Percentiles rank a stretch among this genome's conserved stretches.
phyloP scores from a whole-genome alignment of 805 yeast genomes.

The Ogataea allantospora region DNA sequence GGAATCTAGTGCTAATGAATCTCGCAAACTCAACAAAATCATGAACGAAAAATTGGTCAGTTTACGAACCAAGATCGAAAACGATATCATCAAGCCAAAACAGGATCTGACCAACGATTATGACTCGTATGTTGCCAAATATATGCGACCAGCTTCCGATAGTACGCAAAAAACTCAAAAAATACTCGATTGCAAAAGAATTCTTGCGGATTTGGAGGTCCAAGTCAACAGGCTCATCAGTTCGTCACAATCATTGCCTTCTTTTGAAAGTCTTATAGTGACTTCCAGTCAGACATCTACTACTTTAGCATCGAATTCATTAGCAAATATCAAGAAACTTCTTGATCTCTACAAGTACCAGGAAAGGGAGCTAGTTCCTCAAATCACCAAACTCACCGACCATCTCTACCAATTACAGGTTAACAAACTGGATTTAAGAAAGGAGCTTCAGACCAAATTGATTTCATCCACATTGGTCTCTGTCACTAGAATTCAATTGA shows the following conservation, averaged over 20 bases:
- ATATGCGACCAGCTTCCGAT: conserved; percentile 24
- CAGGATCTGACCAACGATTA: conserved; percentile 39
- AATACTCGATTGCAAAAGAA: conserved; percentile 21
- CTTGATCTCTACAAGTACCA: conserved; percentile 25
- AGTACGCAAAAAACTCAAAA: conserved; percentile 13
- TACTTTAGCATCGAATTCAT: conserved; percentile 24
- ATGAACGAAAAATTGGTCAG: conserved; percentile 25
- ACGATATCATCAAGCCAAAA: conserved; percentile 37
- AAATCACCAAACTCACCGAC: conserved; percentile 35
- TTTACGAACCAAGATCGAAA: conserved; percentile 36
- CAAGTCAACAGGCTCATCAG: conserved; percentile 23
- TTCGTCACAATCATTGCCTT: conserved; percentile 27
- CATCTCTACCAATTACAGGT: conserved; percentile 38
- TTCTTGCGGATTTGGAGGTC: conserved; percentile 24
- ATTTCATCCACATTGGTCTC: conserved; percentile 34
- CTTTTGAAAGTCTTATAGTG: conserved; percentile 31
- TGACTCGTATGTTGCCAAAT: conserved; percentile 40
- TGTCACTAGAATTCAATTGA: conserved; percentile 39
- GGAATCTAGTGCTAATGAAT: conserved; percentile 32
- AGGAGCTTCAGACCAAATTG: conserved; percentile 33
- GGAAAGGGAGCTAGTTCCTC: conserved; percentile 25
- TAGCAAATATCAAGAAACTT: conserved; percentile 24
- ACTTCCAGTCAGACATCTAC: conserved; percentile 31
- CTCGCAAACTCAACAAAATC: conserved; percentile 20
- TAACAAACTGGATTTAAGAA: conserved; percentile 34